Evolutionary conservation across 345 rosid genomes (phyloP), one percentile per base, ranked within the genome.

Genomic region (Hirschfeldia incana): DNA sequence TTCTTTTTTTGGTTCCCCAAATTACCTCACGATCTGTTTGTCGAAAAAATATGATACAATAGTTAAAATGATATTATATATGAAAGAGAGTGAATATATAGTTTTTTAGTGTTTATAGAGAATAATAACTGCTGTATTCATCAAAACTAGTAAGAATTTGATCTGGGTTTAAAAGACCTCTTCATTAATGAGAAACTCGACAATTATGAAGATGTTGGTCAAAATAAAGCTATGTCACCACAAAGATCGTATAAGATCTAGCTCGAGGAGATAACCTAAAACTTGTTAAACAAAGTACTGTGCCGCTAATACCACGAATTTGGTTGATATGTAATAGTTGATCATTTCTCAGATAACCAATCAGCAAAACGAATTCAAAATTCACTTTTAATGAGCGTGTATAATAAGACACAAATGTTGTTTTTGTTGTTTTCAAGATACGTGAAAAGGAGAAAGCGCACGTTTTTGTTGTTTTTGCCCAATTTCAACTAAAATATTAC

Each of bases 401-500:
- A 51, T 42, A 7, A 44, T 1, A n/a, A 44, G 30, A 66, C 29
- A 30, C 1, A 42, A 67, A 37, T 32, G 34, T 44, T 26, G 44
- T 29, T 13, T 67, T 44, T 65, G 71, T 67, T 44, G 58, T 67
- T 67, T 44, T 27, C 36, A 27, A 27, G 36, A 42, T 53, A 42
- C 44, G 26, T 3, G 58, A 26, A 26, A 39, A 21, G 30, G 34
- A 67, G 8, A 42, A 55, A 16, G 55, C 36, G 7, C 71, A 67
- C 71, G 36, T 67, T 67, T 67, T 67, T 67, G 59, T 44, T 67
- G 58, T 44, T 44, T 12, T 67, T 27, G 12, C 58, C 42, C 26
- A 32, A 64, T 39, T 34, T 64, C n/a, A 64, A 64, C 68, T 64
- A 64, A 64, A 64, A 64, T 15, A 7, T 15, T 15, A 64, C 67